A percentile compares a stretch with the other conserved stretches of the same genome.
Evolutionary conservation across 805 yeast species (phyloP).

Genomic region (Candida vaughaniae): DNA sequence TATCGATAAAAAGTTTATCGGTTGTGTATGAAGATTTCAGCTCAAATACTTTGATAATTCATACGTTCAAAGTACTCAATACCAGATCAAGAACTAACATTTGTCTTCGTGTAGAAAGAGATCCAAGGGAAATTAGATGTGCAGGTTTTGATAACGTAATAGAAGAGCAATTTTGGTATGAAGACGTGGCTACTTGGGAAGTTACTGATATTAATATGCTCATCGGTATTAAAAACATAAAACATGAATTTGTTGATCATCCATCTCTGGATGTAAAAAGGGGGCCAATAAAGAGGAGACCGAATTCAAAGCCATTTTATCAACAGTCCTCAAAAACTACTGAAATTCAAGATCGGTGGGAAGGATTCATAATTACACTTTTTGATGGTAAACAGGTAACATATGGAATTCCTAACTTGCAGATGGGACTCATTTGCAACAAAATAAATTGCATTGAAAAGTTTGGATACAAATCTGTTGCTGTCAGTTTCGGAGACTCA

Average conservation of each 20-base stretch:
- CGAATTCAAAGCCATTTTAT: constrained; percentile 13
- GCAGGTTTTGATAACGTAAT: constrained; percentile 75
- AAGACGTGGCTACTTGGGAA: constrained; percentile 75
- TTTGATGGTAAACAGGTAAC: constrained; percentile 61
- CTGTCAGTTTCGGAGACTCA: constrained; percentile 70
- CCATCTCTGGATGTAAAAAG: constrained; percentile 9
- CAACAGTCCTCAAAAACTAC: constrained; percentile 9
- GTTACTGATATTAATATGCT: constrained; percentile 73
- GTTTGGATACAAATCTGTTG: constrained; percentile 77
- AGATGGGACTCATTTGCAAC: constrained; percentile 45
- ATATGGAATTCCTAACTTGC: constrained; percentile 56
- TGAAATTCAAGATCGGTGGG: constrained; percentile 49
- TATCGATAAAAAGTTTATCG: constrained; percentile 70
- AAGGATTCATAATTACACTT: constrained; percentile 71
- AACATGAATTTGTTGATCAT: neutral
- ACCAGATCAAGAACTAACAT: constrained; percentile 76
- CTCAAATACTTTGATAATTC: constrained; percentile 59
- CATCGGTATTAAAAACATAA: constrained; percentile 50
- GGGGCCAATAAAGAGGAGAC: neutral
- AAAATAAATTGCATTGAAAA: constrained; percentile 60
- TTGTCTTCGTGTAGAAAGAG: constrained; percentile 88
- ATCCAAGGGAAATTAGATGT: constrained; percentile 87
- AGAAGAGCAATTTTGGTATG: constrained; percentile 68
- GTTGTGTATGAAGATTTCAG: constrained; percentile 67
- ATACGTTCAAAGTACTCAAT: constrained; percentile 63